A percentile compares a stretch with the other conserved stretches of the same genome.
These are phyloP conservation scores for Lactarius evosmus DNA, from an alignment of 768 basidiomycete genomes.

Conservation along the genomic window DNA sequence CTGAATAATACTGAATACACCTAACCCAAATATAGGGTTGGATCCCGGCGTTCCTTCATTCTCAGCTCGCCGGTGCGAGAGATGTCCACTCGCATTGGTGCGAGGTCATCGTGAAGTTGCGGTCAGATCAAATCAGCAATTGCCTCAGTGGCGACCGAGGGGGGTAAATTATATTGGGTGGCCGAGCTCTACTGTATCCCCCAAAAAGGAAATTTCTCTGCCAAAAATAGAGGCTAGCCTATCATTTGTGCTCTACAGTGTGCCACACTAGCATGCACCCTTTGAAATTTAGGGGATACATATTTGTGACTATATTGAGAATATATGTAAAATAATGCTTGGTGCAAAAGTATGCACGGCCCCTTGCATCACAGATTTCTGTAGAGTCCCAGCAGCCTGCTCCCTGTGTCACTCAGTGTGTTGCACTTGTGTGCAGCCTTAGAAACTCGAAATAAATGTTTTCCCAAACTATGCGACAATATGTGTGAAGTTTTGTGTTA, in stretches of 20 bases:
- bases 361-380: background rate
- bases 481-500: background rate
- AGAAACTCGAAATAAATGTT: background rate
- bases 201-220: background rate
- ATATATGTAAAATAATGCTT: background rate
- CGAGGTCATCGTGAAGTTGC: too few relatives aligned
- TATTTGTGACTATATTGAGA: background rate
- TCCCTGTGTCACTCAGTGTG: background rate
- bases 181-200: background rate
- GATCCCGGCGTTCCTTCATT: too few relatives aligned
- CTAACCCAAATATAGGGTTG: constrained; percentile 16
- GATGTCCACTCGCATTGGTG: too few relatives aligned
- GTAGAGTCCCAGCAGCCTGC: background rate
- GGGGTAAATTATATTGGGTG: too few relatives aligned
- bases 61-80: too few relatives aligned
- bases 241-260: background rate
- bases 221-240: background rate
- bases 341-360: background rate
- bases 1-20: constrained; percentile 17
- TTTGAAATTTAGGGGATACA: background rate
- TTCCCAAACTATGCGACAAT: background rate
- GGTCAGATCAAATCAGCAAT: too few relatives aligned
- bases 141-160: too few relatives aligned
- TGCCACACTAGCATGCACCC: background rate
- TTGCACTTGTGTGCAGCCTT: background rate